Evolutionary conservation across 2,329 filamentous ascomycete genomes (phyloP).

Genomic region (Neurospora sp.): DNA sequence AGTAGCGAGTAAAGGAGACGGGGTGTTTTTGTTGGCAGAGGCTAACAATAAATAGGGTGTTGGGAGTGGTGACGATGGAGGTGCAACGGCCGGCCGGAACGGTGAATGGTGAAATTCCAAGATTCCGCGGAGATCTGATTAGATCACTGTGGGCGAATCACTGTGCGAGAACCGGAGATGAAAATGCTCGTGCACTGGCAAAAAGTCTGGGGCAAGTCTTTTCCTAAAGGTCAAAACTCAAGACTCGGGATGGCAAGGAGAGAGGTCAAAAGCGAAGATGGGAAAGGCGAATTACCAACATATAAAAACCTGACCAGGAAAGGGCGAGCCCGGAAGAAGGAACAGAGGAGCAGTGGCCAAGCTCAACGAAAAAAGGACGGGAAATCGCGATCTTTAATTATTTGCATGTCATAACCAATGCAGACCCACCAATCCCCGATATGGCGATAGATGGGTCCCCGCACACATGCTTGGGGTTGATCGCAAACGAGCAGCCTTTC

Average conservation of each 20-base stretch:
- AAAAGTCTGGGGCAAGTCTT: neutral
- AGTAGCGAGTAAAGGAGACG: neutral
- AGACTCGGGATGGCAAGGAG: neutral
- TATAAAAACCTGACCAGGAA: neutral
- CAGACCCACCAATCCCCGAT: neutral
- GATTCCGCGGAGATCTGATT: neutral
- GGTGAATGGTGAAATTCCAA: neutral
- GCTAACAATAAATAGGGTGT: neutral
- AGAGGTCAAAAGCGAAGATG: neutral
- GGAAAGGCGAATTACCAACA: neutral
- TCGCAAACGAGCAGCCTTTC: neutral
- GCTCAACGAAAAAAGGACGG: neutral
- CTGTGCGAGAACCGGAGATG: neutral
- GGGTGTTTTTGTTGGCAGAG: neutral
- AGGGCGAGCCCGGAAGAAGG: neutral
- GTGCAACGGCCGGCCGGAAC: neutral
- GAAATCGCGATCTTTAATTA: neutral
- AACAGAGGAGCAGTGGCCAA: neutral
- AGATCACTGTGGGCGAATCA: neutral
- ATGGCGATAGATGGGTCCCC: neutral
- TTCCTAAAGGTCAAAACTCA: neutral
- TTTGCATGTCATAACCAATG: neutral
- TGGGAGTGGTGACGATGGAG: neutral
- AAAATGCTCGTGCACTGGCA: neutral
- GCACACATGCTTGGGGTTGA: neutral